Conservation (phyloP, 2,329 filamentous ascomycete species). For the Nemania abortiva region DNA sequence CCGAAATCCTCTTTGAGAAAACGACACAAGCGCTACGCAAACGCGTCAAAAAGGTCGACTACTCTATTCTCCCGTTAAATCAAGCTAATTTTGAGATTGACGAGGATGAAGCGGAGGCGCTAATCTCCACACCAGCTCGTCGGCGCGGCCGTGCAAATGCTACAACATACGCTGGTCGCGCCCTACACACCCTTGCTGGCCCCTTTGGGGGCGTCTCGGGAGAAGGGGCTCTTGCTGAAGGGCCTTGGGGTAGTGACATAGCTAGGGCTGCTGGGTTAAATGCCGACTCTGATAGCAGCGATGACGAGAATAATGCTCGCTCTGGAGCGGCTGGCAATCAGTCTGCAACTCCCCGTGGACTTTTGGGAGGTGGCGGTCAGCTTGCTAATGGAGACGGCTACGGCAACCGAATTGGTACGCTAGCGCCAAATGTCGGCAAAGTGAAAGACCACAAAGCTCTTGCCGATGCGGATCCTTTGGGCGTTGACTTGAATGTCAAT, state of each 20-base stretch:
- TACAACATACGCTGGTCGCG: constrained; percentile 77
- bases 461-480: constrained; percentile 93
- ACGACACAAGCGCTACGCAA: constrained; percentile 60
- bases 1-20: constrained; percentile 71
- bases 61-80: constrained; percentile 85
- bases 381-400: constrained; percentile 56
- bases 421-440: constrained; percentile 85
- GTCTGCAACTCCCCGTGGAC: constrained; percentile 60
- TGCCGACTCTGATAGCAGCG: constrained; percentile 94
- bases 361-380: constrained; percentile 58
- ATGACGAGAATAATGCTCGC: constrained; percentile 84
- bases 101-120: constrained; percentile 79
- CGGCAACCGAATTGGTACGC: constrained; percentile 57
- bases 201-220: constrained; percentile 91
- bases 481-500: constrained; percentile 91
- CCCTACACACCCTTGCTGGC: constrained; percentile 88
- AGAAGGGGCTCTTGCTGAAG: constrained; percentile 76
- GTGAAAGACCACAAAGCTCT: constrained; percentile 92
- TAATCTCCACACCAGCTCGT: constrained; percentile 75
- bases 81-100: constrained; percentile 78
- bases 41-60: constrained; percentile 79
- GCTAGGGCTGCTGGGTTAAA: constrained; percentile 69
- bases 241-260: constrained; percentile 76
- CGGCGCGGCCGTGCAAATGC: constrained; percentile 73
- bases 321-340: constrained; percentile 70